Evolutionary conservation across 768 basidiomycete genomes (phyloP), one percentile per base, ranked within the genome.

Genomic region (Galerina sulciceps): DNA sequence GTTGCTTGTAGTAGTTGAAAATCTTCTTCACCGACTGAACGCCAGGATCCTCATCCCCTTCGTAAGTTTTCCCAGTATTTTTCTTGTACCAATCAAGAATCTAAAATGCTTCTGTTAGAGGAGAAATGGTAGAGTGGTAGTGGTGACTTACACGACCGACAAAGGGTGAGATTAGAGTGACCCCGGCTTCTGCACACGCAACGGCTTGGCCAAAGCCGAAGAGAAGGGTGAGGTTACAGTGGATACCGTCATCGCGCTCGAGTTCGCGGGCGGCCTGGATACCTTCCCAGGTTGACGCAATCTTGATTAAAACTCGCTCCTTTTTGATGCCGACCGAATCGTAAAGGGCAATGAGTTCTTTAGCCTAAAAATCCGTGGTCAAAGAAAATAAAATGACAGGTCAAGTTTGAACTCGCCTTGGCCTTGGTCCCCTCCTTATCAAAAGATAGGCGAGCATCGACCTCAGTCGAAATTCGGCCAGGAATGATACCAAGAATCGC

Each of bases 61-160:
- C 85, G 82, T 95, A 99, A 71, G 80, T 83, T 81, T 91, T 89
- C 47, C 94, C 94, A 58, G 91, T 87, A 66, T 76, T 66, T 78
- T 94, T 93, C 88, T 99, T 99, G 89, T 99, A 87, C 95, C 95
- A 99, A 79, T 99, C 97, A 65, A 99, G 91, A 73, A 99, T 99
- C 92, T 93, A 65, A 18, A 55, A n/a, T 23, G 40, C 55, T 20
- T 44, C 34, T 36, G 38, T 31, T 14, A 49, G 53, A 42, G 52
- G 31, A 64, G 17, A 64, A 51, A 15, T 38, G 41, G 43, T 54
- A 58, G 48, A 31, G 18, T 34, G 60, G 63, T 61, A 45, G 53
- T 57, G 61, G 57, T 43, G 36, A 79, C 91, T 75, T 80, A 94
- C 92, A 75, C 95, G 93, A 62, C 96, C 97, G 75, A 99, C 97